Conservation (phyloP, 1,139 yeast genomes). For the Diutina siamensis region DNA sequence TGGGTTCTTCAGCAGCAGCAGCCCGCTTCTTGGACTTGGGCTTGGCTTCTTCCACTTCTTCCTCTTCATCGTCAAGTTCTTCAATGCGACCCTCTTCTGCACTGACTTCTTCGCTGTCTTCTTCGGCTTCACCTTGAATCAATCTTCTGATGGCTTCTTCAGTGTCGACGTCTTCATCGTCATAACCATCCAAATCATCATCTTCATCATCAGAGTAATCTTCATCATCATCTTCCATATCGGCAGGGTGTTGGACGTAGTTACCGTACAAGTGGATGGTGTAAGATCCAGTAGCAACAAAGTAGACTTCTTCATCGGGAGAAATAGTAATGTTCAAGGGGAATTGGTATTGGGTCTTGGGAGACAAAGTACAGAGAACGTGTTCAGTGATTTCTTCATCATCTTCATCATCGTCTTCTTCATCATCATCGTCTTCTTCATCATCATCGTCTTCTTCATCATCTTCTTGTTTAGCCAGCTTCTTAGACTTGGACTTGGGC, state of each 20-base stretch:
- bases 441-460: constrained; percentile 35
- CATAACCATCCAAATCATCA: constrained; percentile 22
- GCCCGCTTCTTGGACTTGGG: constrained; percentile 23
- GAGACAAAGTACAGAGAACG: constrained; percentile 83
- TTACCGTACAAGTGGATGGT: constrained; percentile 89
- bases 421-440: constrained; percentile 45
- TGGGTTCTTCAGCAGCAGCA: constrained; percentile 13
- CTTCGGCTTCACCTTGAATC: constrained; percentile 43
- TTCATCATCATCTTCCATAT: constrained; percentile 48
- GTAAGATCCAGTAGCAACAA: constrained; percentile 92
- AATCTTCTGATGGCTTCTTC: constrained; percentile 58
- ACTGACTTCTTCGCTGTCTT: constrained; percentile 37
- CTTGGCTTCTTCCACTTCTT: too few relatives aligned
- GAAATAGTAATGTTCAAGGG: constrained; percentile 78
- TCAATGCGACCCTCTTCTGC: constrained; percentile 61
- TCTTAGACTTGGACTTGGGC: constrained; percentile 12
- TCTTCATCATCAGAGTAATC: constrained; percentile 36
- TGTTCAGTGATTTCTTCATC: constrained; percentile 59
- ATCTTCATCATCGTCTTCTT: constrained; percentile 42
- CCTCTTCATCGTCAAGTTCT: constrained; percentile 49
- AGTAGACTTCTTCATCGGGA: constrained; percentile 89
- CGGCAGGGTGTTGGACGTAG: constrained; percentile 91
- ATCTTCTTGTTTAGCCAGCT: constrained; percentile 20
- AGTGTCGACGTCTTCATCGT: constrained; percentile 59
- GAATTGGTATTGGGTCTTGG: constrained; percentile 80